Evolutionary conservation across 2,329 filamentous ascomycete genomes (phyloP).

Genomic region (Fusarium globosum): DNA sequence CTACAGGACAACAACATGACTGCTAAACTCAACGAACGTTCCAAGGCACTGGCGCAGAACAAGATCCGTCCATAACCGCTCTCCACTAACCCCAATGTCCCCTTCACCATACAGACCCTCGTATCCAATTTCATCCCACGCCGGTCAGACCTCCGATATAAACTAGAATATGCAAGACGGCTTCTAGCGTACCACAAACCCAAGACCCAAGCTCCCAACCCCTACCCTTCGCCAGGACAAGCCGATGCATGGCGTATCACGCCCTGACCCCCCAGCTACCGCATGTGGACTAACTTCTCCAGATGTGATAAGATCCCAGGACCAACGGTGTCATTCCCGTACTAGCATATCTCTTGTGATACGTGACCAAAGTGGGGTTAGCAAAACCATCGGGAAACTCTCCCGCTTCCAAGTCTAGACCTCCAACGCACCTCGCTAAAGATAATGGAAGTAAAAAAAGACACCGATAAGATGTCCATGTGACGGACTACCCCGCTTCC

Average conservation of each 20-base stretch:
- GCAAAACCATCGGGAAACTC: constrained; percentile 23
- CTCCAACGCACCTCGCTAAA: background rate
- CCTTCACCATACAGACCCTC: background rate
- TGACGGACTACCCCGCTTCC: constrained; percentile 35
- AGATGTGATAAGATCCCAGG: constrained; percentile 2
- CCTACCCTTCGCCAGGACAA: constrained; percentile 1
- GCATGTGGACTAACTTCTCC: background rate
- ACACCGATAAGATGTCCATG: constrained; percentile 17
- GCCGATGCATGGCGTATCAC: constrained; percentile 10
- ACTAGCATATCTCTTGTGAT: background rate
- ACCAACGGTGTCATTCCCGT: constrained; percentile 31
- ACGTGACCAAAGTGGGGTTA: constrained; percentile 12
- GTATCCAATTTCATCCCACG: background rate
- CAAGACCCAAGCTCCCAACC: background rate
- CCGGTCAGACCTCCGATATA: background rate
- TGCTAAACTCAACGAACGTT: background rate
- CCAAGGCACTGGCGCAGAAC: background rate
- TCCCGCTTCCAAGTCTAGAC: constrained; percentile 22
- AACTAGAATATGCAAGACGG: background rate
- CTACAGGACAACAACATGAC: background rate
- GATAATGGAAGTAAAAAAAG: background rate
- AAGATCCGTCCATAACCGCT: background rate
- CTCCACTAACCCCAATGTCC: background rate
- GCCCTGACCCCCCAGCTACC: background rate
- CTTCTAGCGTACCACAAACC: constrained; percentile 16